These are phyloP conservation scores for Phytophthora europaea DNA, from an alignment of 352 stramenopile species.

Conservation along the genomic window DNA sequence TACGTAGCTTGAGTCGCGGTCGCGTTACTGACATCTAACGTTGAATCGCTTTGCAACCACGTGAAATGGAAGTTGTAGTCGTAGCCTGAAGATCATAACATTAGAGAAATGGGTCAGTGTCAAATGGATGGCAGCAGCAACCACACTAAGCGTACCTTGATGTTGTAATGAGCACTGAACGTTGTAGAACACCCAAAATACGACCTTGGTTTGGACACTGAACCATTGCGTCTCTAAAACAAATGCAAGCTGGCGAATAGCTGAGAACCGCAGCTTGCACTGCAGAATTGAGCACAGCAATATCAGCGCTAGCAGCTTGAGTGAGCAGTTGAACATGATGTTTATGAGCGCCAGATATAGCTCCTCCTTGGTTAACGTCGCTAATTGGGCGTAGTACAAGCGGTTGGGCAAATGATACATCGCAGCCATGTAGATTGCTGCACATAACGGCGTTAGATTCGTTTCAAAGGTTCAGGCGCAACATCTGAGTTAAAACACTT, in stretches of 20 bases:
- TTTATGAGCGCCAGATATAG: conserved; percentile 18
- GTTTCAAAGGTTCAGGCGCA: background rate
- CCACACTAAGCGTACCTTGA: conserved; percentile 20
- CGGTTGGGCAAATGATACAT: conserved; percentile 35
- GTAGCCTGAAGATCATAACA: conserved; percentile 23
- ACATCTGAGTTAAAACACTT: conserved; percentile 1
- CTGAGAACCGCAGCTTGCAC: conserved; percentile 21
- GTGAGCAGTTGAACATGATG: conserved; percentile 17
- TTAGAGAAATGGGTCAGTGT: background rate
- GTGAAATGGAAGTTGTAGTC: conserved; percentile 42
- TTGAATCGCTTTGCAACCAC: conserved; percentile 28
- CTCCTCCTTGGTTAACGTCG: conserved; percentile 2
- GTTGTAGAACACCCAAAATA: conserved; percentile 48
- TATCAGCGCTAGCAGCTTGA: conserved; percentile 26
- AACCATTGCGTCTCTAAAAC: conserved; percentile 39
- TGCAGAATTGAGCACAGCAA: conserved; percentile 10
- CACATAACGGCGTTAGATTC: background rate
- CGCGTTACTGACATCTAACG: background rate
- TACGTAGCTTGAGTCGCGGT: background rate
- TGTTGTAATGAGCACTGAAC: conserved; percentile 38
- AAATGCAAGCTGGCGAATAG: conserved; percentile 44
- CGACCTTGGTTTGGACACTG: conserved; percentile 36
- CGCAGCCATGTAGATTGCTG: conserved; percentile 21
- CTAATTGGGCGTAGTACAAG: conserved; percentile 31
- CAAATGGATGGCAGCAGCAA: background rate